phyloP scores from a whole-genome alignment of 352 stramenopile genomes.

The Aphanomyces cochlioides region DNA sequence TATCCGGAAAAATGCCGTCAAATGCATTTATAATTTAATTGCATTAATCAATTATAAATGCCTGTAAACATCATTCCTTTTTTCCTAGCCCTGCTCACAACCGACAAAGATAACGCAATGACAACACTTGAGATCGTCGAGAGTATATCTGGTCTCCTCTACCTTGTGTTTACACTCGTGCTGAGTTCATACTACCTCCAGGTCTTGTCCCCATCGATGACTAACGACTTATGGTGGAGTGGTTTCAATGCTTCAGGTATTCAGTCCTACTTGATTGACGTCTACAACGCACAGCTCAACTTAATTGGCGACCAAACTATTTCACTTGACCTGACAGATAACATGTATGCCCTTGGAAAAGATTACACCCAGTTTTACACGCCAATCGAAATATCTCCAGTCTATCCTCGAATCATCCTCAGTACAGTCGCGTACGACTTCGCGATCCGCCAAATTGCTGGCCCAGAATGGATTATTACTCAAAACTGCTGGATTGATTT shows the following conservation, averaged over 20 bases:
- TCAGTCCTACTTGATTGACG: conserved; percentile 25
- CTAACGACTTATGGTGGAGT: conserved; percentile 20
- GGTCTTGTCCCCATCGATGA: not conserved
- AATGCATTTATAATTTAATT: too few relatives aligned
- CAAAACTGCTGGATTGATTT: conserved; percentile 27
- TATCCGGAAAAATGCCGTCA: too few relatives aligned
- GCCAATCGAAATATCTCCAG: not conserved
- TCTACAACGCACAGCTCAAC: conserved; percentile 10
- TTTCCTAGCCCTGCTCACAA: too few relatives aligned
- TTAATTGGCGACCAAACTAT: not conserved
- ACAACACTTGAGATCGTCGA: not conserved
- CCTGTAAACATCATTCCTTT: too few relatives aligned
- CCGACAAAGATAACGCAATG: not conserved
- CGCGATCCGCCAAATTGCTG: not conserved
- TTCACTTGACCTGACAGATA: not conserved
- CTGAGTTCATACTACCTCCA: not conserved
- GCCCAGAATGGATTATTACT: not conserved
- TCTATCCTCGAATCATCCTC: not conserved
- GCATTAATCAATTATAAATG: too few relatives aligned
- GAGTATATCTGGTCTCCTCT: not conserved
- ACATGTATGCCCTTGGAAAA: not conserved
- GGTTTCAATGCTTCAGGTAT: conserved; percentile 4
- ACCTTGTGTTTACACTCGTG: not conserved
- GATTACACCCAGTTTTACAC: conserved; percentile 7
- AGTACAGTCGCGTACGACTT: not conserved